Base-by-base conservation (phyloP, 2,329 filamentous ascomycete species). In the Diaporthe citriasiana region DNA sequence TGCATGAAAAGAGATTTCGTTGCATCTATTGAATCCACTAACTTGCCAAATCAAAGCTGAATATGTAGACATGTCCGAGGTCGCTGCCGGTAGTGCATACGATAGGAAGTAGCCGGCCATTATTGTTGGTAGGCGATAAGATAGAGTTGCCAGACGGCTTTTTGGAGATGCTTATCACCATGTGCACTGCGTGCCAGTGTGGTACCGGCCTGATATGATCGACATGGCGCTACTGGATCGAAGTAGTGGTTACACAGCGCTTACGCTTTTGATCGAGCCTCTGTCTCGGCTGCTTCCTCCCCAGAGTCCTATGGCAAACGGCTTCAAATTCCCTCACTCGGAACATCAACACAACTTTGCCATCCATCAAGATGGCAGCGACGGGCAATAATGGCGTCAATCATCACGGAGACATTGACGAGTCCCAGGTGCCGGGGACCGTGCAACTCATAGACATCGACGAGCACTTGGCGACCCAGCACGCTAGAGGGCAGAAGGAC, bases 391-490 rank as follows among this genome's bases (percentile, higher is more conserved):
- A 59, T 19, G 69, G 56, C 9, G 66, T 47, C 45, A 63, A 60
- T 33, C 55, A 40, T 45, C 55, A 70, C n/a, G 74, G 55, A 25
- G 70, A 71, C 33, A 75, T 75, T 15, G 73, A 76, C 70, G 79
- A 80, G 51, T 80, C 78, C 4, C 72, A 77, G n/a, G 75, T 80
- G 27, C 81, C 81, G 1, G 81, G 81, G 27, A 82, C 80, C 4
- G 78, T 81, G 35, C 80, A 81, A 70, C 76, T 82, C 27, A 78
- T 82, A 38, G 81, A 82, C 60, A 73, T 82, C 30, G 78, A 81
- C 68, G 77, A 79, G 42, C 77, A 74, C 35, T 72, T 82, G 30
- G 76, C 76, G 13, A 78, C 79, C 51, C 79, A 74, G 7, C 81
- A 82, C 72, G 80, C 79, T 22, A 74, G 71, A 50, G 76, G 76